Percentiles rank a stretch among this genome's conserved stretches.
These are phyloP conservation scores for peach (Prunus persica) DNA, from an alignment of 306 rosid species.

Conservation along the genomic window DNA sequence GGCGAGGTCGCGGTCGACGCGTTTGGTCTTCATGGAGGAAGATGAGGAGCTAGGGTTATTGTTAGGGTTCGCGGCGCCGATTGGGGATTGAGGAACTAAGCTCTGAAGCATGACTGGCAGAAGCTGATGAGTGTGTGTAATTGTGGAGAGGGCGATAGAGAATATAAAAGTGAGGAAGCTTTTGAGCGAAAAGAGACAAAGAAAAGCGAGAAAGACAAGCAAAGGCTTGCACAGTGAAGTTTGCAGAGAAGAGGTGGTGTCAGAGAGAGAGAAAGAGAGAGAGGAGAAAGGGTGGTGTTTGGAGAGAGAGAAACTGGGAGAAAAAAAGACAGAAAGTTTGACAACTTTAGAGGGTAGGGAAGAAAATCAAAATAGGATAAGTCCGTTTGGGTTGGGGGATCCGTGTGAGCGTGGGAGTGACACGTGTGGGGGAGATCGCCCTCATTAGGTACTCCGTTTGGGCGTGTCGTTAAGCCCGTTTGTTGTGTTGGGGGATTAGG, in stretches of 20 bases:
- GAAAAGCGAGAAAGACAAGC: slow-evolving; percentile 35
- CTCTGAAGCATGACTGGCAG: slow-evolving; percentile 84
- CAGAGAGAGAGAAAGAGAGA: slow-evolving; percentile 34
- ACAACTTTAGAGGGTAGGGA: not conserved
- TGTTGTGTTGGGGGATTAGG: slow-evolving; percentile 17
- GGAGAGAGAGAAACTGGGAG: slow-evolving; percentile 30
- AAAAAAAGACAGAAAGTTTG: slow-evolving; percentile 20
- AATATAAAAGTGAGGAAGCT: slow-evolving; percentile 44
- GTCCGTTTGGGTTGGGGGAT: not conserved
- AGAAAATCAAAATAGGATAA: too few relatives aligned
- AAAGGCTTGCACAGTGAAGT: slow-evolving; percentile 26
- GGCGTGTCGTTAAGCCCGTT: slow-evolving; percentile 29
- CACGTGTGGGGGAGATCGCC: not conserved
- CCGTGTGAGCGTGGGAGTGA: not conserved
- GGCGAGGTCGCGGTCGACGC: slow-evolving; percentile 42
- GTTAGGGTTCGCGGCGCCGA: slow-evolving; percentile 26
- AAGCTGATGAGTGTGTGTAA: slow-evolving; percentile 9
- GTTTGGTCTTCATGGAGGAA: slow-evolving; percentile 71
- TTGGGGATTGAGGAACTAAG: slow-evolving; percentile 65
- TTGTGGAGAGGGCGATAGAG: slow-evolving; percentile 21
- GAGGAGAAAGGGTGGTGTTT: slow-evolving; percentile 10
- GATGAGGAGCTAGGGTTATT: slow-evolving; percentile 23
- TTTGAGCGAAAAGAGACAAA: slow-evolving; percentile 56
- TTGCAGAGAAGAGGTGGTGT: slow-evolving; percentile 40
- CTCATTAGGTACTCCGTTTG: not conserved